These are phyloP conservation scores for Lachnellula cervina DNA, from an alignment of 2,329 filamentous ascomycete species.

Conservation along the genomic window DNA sequence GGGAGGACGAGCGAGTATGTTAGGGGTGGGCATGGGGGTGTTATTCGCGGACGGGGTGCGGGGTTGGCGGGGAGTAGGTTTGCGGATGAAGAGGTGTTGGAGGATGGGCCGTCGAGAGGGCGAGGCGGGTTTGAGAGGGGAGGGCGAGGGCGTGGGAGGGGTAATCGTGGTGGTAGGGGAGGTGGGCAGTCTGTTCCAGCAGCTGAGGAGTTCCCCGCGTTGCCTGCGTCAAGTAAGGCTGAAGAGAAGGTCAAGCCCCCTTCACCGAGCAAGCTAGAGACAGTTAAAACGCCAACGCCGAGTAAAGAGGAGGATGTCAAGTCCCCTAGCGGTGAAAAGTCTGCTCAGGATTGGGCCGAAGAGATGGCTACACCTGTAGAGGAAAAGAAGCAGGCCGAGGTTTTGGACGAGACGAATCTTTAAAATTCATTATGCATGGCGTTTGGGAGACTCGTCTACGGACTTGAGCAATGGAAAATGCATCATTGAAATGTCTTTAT, in stretches of 20 bases:
- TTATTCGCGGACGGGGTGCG: constrained; percentile 19
- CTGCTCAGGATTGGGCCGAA: constrained; percentile 27
- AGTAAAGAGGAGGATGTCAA: neutral
- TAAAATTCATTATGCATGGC: neutral
- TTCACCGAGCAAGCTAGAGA: constrained; percentile 7
- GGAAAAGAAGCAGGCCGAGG: constrained; percentile 15
- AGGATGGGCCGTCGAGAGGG: constrained; percentile 9
- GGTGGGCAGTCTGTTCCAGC: constrained; percentile 15
- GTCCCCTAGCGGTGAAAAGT: constrained; percentile 5
- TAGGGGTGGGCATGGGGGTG: constrained; percentile 28
- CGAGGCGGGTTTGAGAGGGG: constrained; percentile 15
- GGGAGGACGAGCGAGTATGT: constrained; percentile 27
- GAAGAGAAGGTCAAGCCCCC: constrained; percentile 9
- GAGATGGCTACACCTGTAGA: constrained; percentile 29
- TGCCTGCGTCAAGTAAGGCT: constrained; percentile 13
- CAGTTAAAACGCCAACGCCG: constrained; percentile 14
- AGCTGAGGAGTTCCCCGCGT: constrained; percentile 26
- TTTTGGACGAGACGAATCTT: neutral
- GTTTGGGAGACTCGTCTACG: constrained; percentile 17
- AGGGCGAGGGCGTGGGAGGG: constrained; percentile 21
- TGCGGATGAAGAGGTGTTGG: constrained; percentile 6
- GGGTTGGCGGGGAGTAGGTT: constrained; percentile 21
- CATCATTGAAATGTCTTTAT: neutral
- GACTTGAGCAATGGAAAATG: constrained; percentile 13
- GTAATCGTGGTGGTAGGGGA: constrained; percentile 19